phyloP scores from a whole-genome alignment of 108 stramenopile genomes.

The Cylindrotheca fusiformis region DNA sequence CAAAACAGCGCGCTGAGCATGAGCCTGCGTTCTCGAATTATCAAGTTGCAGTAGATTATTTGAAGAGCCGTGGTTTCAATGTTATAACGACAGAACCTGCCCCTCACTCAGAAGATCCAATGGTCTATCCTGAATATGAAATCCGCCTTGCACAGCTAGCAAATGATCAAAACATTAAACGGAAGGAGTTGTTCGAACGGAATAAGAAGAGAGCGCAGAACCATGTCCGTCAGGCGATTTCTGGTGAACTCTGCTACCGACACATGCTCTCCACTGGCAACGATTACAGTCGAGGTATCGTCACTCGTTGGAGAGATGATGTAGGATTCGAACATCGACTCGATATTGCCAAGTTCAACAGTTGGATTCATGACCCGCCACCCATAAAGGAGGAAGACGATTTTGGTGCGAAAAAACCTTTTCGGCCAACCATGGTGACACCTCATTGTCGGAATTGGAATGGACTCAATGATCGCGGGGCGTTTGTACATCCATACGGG shows the following conservation, averaged over 20 bases:
- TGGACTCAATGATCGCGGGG: constrained; percentile 13
- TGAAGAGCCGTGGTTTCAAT: neutral
- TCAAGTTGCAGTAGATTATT: neutral
- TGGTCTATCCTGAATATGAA: neutral
- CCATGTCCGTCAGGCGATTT: constrained; percentile 9
- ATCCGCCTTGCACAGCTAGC: neutral
- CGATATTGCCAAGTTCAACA: neutral
- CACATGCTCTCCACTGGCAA: constrained; percentile 6
- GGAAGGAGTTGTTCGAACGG: neutral
- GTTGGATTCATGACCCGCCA: neutral
- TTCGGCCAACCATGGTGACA: constrained; percentile 8
- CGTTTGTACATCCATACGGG: constrained; percentile 8
- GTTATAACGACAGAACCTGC: neutral
- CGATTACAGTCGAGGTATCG: constrained; percentile 5
- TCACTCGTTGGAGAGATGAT: constrained; percentile 9
- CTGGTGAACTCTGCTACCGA: constrained; percentile 5
- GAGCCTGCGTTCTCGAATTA: neutral
- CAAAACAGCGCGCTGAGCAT: constrained; percentile 3
- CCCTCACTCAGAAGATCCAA: neutral
- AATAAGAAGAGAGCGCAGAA: constrained; percentile 5
- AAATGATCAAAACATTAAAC: neutral
- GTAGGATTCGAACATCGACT: constrained; percentile 4
- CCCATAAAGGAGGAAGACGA: neutral
- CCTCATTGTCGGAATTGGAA: constrained; percentile 5
- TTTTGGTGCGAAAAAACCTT: constrained; percentile 1